Evolutionary conservation across 768 basidiomycete species (phyloP).

Genomic region (Mycena pura): DNA sequence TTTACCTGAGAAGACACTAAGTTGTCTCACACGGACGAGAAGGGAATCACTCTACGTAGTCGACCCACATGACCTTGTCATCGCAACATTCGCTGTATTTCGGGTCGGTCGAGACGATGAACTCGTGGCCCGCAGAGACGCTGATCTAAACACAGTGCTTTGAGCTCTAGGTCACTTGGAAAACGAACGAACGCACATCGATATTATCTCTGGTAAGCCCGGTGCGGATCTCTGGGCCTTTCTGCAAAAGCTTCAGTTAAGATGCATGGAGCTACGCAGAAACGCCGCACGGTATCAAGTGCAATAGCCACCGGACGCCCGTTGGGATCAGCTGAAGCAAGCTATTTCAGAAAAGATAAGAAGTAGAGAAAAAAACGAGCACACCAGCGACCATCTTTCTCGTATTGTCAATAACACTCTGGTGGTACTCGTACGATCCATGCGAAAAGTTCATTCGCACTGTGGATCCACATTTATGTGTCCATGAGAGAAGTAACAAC

Average conservation of each 20-base stretch:
- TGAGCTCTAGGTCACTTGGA: constrained; percentile 8
- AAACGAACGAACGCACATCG: constrained; percentile 67
- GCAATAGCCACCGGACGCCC: constrained; percentile 98
- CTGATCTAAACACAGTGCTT: constrained; percentile 46
- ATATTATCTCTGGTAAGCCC: constrained; percentile 86
- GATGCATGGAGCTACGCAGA: not conserved
- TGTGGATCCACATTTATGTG: constrained; percentile 38
- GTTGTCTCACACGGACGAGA: not conserved
- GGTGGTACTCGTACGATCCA: constrained; percentile 98
- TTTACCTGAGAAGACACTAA: constrained; percentile 62
- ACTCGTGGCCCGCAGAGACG: constrained; percentile 92
- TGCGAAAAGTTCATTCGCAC: constrained; percentile 99
- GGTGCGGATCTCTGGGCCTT: constrained; percentile 99
- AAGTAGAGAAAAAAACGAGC: constrained; percentile 30
- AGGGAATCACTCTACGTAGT: constrained; percentile 73
- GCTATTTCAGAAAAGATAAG: not conserved
- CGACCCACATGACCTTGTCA: constrained; percentile 87
- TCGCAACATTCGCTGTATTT: constrained; percentile 82
- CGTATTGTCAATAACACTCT: constrained; percentile 98
- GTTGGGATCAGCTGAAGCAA: constrained; percentile 59
- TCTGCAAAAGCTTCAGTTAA: constrained; percentile 53
- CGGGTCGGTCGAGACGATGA: constrained; percentile 85
- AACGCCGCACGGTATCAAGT: constrained; percentile 83
- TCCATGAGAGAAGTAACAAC: not conserved
- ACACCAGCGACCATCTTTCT: constrained; percentile 82